Evolutionary conservation across 2,329 filamentous ascomycete species (phyloP).

Genomic region (Fusarium sp.): DNA sequence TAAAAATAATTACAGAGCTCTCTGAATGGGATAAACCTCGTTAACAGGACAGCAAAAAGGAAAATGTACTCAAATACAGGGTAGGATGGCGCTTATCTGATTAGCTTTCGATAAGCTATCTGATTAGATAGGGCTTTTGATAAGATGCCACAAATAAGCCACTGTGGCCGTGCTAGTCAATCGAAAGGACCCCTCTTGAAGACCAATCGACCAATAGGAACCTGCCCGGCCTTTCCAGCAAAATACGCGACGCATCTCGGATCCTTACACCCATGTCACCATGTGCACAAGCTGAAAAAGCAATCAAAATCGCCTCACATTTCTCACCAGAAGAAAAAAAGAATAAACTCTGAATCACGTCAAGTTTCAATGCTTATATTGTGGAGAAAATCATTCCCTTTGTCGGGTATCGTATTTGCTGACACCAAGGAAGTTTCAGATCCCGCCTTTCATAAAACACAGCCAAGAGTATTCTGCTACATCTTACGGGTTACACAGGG

Average conservation of each 20-base stretch:
- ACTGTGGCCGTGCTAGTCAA: background rate
- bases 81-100: too few species aligned
- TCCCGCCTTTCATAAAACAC: background rate
- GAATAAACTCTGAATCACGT: background rate
- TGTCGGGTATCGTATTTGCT: background rate
- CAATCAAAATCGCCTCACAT: background rate
- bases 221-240: background rate
- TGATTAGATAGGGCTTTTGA: background rate
- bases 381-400: background rate
- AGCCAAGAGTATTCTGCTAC: background rate
- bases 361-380: background rate
- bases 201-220: fast-evolving
- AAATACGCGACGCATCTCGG: background rate
- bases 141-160: background rate
- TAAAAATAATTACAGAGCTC: too few species aligned
- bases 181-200: fast-evolving
- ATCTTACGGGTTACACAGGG: background rate
- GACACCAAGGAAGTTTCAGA: background rate
- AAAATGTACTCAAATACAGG: too few species aligned
- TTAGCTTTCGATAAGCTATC: too few species aligned
- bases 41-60: too few species aligned
- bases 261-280: background rate
- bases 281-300: background rate
- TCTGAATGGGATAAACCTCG: fast-evolving
- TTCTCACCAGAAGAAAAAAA: background rate